Percentiles rank a stretch among this genome's conserved stretches.
Conservation (phyloP, 169 alveolate genomes). For the Plasmodium inui region DNA sequence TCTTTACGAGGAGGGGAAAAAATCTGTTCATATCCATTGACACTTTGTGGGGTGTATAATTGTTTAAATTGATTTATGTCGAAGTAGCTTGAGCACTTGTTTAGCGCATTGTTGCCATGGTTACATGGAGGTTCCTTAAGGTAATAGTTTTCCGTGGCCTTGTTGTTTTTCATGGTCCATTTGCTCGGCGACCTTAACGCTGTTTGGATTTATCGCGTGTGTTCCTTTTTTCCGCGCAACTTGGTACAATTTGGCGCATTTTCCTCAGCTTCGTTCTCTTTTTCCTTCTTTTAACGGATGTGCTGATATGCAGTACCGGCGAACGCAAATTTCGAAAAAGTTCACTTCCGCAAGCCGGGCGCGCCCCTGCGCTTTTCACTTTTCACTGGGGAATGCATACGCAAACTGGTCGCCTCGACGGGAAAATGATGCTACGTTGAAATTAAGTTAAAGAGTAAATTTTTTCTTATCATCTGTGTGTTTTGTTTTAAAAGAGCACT, state of each 20-base stretch:
- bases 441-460: neutral
- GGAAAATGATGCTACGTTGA: neutral
- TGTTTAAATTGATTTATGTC: constrained; percentile 40
- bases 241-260: neutral
- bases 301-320: neutral
- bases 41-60: constrained; percentile 6
- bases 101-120: constrained; percentile 15
- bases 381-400: neutral
- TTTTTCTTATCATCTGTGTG: neutral
- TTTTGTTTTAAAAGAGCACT: neutral
- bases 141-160: neutral
- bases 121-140: constrained; percentile 3
- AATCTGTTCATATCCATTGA: constrained; percentile 35
- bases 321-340: neutral
- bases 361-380: neutral
- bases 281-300: neutral
- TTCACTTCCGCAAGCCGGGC: neutral
- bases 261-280: neutral
- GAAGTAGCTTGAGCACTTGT: constrained; percentile 35
- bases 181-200: neutral
- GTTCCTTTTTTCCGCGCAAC: neutral
- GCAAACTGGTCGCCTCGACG: neutral
- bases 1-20: neutral
- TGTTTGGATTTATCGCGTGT: neutral
- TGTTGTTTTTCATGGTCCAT: constrained; percentile 36